A percentile compares a stretch with the other conserved stretches of the same genome.
These are phyloP conservation scores for Vaucheria bursata DNA, from an alignment of 352 stramenopile species.

Conservation along the genomic window DNA sequence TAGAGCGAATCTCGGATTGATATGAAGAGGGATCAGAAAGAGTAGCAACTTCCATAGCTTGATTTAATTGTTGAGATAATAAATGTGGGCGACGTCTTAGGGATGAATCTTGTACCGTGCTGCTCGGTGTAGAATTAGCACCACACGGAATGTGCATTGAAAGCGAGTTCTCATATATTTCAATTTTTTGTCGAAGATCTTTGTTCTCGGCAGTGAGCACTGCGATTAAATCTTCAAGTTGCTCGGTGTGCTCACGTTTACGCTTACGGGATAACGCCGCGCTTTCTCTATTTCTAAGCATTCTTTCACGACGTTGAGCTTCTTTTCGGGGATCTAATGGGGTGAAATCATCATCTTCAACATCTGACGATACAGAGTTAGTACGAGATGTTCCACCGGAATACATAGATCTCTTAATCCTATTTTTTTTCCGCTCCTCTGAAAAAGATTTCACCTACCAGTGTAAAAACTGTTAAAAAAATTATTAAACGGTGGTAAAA, in stretches of 20 bases:
- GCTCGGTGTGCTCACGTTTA: slow-evolving; percentile 41
- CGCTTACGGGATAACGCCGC: slow-evolving; percentile 43
- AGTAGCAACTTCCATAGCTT: not conserved
- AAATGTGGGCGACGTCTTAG: not conserved
- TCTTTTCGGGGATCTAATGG: slow-evolving; percentile 13
- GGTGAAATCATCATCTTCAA: not conserved
- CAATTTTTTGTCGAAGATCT: not conserved
- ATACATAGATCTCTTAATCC: too few species aligned
- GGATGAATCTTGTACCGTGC: not conserved
- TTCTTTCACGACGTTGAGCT: slow-evolving; percentile 18
- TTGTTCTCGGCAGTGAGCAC: not conserved
- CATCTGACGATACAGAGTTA: not conserved
- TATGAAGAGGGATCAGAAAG: not conserved
- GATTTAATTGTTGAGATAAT: not conserved
- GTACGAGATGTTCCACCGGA: too few species aligned
- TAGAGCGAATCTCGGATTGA: too few species aligned
- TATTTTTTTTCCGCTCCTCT: too few species aligned
- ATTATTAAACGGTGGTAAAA: too few species aligned
- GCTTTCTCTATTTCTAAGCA: slow-evolving; percentile 43
- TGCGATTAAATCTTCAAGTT: slow-evolving; percentile 21
- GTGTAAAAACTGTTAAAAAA: too few species aligned
- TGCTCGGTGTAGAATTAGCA: not conserved
- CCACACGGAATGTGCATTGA: too few species aligned
- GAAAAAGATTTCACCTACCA: too few species aligned
- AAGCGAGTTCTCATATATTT: not conserved